phyloP scores from a whole-genome alignment of 2,329 filamentous ascomycete genomes.

The Cercospora citrullina region DNA sequence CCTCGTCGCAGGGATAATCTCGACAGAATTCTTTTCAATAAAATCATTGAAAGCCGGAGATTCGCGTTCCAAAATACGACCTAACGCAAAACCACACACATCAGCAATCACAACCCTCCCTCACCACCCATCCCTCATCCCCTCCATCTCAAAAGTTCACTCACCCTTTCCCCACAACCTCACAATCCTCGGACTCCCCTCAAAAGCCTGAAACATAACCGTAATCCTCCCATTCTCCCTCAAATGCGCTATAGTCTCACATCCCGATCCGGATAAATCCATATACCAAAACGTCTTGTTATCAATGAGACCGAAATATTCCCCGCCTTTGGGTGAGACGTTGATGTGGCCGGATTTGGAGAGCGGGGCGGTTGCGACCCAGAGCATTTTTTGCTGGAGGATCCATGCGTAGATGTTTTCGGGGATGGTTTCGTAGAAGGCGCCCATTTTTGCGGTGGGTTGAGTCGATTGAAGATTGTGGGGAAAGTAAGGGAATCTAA shows the following conservation, averaged over 20 bases:
- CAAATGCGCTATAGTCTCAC: slow-evolving; percentile 48
- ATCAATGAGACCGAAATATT: slow-evolving; percentile 45
- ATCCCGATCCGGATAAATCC: slow-evolving; percentile 46
- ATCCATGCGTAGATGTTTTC: slow-evolving; percentile 45
- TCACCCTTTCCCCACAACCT: slow-evolving; percentile 45
- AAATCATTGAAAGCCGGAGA: slow-evolving; percentile 39
- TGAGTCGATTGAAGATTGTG: neutral
- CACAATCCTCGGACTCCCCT: slow-evolving; percentile 46
- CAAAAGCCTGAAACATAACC: slow-evolving; percentile 47
- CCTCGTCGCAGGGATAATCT: slow-evolving; percentile 41
- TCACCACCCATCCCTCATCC: slow-evolving; percentile 37
- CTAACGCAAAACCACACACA: slow-evolving; percentile 6
- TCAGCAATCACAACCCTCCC: slow-evolving; percentile 41
- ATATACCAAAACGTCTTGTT: slow-evolving; percentile 48
- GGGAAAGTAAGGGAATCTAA: neutral
- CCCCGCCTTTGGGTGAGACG: slow-evolving; percentile 49
- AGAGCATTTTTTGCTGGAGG: slow-evolving; percentile 47
- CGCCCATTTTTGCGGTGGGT: slow-evolving; percentile 41
- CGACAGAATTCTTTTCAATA: slow-evolving; percentile 38
- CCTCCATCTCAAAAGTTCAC: neutral
- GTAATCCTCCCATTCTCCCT: slow-evolving; percentile 49
- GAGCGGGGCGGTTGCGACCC: slow-evolving; percentile 47
- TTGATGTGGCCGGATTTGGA: slow-evolving; percentile 47
- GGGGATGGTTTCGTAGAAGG: slow-evolving; percentile 48
- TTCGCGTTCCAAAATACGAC: slow-evolving; percentile 42